Evolutionary conservation across 2,329 filamentous ascomycete genomes (phyloP), one percentile per base, ranked within the genome.

Genomic region (Hypoxylon sp.): DNA sequence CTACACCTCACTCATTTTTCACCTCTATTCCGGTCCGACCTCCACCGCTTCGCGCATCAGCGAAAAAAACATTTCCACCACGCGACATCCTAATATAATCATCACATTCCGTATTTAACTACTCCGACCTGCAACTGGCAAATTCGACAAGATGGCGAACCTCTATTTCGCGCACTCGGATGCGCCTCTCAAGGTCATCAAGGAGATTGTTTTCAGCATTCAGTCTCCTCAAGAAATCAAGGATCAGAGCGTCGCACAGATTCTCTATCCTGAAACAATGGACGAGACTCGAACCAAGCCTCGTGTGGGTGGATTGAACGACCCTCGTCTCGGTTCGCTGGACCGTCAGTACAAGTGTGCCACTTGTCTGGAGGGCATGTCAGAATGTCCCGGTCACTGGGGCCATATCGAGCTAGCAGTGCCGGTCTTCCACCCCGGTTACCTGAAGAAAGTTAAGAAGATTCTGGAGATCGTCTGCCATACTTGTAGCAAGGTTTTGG

Each of bases 381-480:
- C 92, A 72, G 94, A 97, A 80, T 99, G 96, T 81, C 95, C 96
- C 66, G 96, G 96, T 68, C 96, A 99, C 81, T 99, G 99, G 80
- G 96, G 96, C 72, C 97, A 99, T 82, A 99, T 99, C 77, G 97
- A 99, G 83, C 88, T 99, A 74, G 95, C 96, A 46, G 95, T 94
- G 79, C 96, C 97, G 62, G 96, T 99, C 76, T 99, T 92, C 82
- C 96, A 99, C 76, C 84, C 86, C 85, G 96, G 96, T 77, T 99
- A 98, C 83, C 92, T 99, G 84, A 97, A 93, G 82, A 98, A 98
- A 86, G 95, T 97, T 83, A 99, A 99, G 88, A 99, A 98, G 87
- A 90, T 99, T 77, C 86, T 99, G 81, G 97, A 99, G 88, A 96
- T 95, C 76, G 95, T 99, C 82, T 99, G 97, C 88, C 95, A 97